These are phyloP conservation scores for Durio zibethinus DNA, from an alignment of 345 rosid genomes.

Conservation along the genomic window DNA sequence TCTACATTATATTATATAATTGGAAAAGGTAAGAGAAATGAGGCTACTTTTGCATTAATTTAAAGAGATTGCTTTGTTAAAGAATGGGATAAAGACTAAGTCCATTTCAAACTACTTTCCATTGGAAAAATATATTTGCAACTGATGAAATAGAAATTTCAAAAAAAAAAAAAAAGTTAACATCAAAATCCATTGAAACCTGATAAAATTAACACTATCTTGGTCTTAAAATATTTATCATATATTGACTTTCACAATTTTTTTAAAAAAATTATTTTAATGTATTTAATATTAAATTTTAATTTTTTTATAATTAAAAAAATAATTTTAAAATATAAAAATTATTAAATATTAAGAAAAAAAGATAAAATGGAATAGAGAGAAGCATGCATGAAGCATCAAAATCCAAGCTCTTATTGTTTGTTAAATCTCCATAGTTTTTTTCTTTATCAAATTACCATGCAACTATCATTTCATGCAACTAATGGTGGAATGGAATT, in stretches of 20 bases:
- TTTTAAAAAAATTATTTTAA: no score
- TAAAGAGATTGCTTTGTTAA: conserved; percentile 41
- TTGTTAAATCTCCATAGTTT: neutral
- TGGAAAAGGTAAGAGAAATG: conserved; percentile 22
- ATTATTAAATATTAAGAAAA: no score
- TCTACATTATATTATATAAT: conserved; percentile 42
- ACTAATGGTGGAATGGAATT: conserved; percentile 3
- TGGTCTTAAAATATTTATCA: no score
- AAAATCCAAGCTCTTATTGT: neutral
- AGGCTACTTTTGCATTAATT: conserved; percentile 35
- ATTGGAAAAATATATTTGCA: conserved; percentile 13
- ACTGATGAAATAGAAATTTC: conserved; percentile 21
- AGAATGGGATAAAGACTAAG: conserved; percentile 31
- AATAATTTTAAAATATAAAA: no score
- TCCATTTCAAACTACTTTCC: conserved; percentile 24
- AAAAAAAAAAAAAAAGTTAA: conserved; percentile 33
- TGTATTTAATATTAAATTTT: no score
- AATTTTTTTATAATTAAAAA: no score
- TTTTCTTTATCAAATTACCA: neutral
- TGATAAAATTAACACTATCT: no score
- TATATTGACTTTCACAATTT: no score
- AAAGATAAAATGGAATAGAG: no score
- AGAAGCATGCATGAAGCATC: no score
- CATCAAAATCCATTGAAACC: conserved; percentile 41
- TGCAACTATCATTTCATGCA: conserved; percentile 7